phyloP scores from a whole-genome alignment of 768 basidiomycete genomes.

The Russula earlei region DNA sequence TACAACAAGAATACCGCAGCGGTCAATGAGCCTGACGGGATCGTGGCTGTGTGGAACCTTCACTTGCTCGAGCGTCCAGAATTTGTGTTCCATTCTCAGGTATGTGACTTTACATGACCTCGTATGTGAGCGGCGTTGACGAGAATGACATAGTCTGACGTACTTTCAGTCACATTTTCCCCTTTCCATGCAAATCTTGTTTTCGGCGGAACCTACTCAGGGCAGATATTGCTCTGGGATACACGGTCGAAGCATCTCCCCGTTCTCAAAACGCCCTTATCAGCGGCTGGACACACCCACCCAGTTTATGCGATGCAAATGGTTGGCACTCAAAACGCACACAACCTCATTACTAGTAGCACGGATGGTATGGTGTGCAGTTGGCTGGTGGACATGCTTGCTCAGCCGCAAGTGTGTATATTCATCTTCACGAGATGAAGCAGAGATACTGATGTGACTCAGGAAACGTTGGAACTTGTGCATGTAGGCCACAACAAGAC shows the following conservation, averaged over 20 bases:
- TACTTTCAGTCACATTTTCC: constrained; percentile 92
- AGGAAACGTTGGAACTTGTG: constrained; percentile 91
- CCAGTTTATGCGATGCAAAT: constrained; percentile 98
- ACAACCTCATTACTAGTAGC: constrained; percentile 92
- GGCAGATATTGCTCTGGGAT: constrained; percentile 97
- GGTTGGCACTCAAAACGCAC: constrained; percentile 98
- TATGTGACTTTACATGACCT: constrained; percentile 29
- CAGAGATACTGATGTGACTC: not conserved
- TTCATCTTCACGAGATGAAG: not conserved
- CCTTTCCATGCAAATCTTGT: constrained; percentile 96
- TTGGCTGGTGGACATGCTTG: constrained; percentile 98
- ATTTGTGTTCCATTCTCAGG: constrained; percentile 97
- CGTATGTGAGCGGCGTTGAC: constrained; percentile 10
- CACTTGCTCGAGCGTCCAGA: constrained; percentile 93
- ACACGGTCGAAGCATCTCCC: constrained; percentile 94
- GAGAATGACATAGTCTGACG: constrained; percentile 58
- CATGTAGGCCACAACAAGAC: constrained; percentile 94
- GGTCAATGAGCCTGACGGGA: constrained; percentile 91
- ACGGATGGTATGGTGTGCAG: constrained; percentile 96
- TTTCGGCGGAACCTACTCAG: constrained; percentile 98
- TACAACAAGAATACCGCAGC: constrained; percentile 97
- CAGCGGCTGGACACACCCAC: constrained; percentile 94
- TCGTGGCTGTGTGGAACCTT: constrained; percentile 96
- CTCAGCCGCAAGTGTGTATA: constrained; percentile 77
- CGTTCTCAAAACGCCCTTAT: constrained; percentile 91